Evolutionary conservation across 306 rosid species (phyloP).

Genomic region (Erythrophleum fordii): DNA sequence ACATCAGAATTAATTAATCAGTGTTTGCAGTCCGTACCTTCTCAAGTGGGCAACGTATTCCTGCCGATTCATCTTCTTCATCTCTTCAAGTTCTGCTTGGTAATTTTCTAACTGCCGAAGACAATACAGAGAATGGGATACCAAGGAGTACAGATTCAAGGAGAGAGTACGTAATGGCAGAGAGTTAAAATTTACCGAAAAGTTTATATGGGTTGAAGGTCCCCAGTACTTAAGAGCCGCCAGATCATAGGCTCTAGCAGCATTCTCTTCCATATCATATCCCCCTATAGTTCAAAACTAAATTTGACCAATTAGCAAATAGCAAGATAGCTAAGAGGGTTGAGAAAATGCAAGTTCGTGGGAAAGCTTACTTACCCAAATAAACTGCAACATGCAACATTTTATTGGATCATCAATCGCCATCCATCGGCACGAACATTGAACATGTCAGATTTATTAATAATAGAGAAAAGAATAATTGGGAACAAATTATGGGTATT

Average conservation of each 20-base stretch:
- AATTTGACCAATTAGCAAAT: background rate
- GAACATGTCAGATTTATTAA: slow-evolving; percentile 40
- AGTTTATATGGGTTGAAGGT: slow-evolving; percentile 83
- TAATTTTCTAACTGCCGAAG: slow-evolving; percentile 69
- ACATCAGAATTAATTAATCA: background rate
- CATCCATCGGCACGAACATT: slow-evolving; percentile 58
- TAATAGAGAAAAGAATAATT: slow-evolving; percentile 20
- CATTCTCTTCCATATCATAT: slow-evolving; percentile 95
- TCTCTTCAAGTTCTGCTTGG: slow-evolving; percentile 70
- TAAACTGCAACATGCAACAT: slow-evolving; percentile 64
- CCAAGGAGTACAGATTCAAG: background rate
- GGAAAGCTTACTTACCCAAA: slow-evolving; percentile 56
- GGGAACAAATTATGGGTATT: slow-evolving; percentile 14
- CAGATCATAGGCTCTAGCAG: slow-evolving; percentile 95
- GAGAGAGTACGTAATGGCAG: background rate
- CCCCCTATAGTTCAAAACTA: slow-evolving; percentile 65
- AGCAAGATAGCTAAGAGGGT: background rate
- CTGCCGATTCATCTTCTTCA: slow-evolving; percentile 89
- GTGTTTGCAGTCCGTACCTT: slow-evolving; percentile 48
- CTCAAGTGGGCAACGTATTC: slow-evolving; percentile 94
- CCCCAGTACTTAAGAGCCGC: slow-evolving; percentile 98
- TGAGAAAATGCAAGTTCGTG: background rate
- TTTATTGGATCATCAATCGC: slow-evolving; percentile 33
- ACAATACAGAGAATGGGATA: slow-evolving; percentile 8
- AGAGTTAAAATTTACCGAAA: slow-evolving; percentile 51